Evolutionary conservation across 208 protist species (phyloP).

Genomic region (Trypanosoma boissoni): DNA sequence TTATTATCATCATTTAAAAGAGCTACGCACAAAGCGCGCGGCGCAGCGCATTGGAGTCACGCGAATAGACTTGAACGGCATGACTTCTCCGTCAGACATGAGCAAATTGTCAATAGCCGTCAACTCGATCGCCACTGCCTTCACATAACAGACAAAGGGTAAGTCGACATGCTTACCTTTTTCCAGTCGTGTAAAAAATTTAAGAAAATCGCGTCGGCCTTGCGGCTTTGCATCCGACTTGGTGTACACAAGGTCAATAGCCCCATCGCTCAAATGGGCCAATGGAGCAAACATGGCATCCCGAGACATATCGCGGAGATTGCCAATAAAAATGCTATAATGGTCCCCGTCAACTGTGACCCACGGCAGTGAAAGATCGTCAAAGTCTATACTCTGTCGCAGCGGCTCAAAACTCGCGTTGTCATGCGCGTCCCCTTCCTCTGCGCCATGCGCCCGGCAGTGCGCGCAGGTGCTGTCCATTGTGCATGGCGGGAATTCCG

Average conservation of each 20-base stretch:
- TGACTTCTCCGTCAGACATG: slow-evolving; percentile 85
- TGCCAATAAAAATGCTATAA: slow-evolving; percentile 63
- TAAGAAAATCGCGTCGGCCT: slow-evolving; percentile 60
- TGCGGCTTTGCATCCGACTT: slow-evolving; percentile 27
- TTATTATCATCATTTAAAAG: background rate
- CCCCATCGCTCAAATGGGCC: slow-evolving; percentile 69
- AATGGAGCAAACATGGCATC: slow-evolving; percentile 78
- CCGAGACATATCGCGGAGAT: slow-evolving; percentile 62
- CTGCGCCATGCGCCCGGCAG: slow-evolving; percentile 39
- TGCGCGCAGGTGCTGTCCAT: slow-evolving; percentile 55
- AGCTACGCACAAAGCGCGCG: slow-evolving; percentile 52
- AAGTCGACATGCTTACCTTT: slow-evolving; percentile 62
- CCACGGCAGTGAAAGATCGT: slow-evolving; percentile 57
- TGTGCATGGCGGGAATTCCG: slow-evolving; percentile 61
- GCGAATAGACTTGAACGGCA: slow-evolving; percentile 66
- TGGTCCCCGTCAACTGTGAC: slow-evolving; percentile 72
- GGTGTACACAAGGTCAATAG: slow-evolving; percentile 74
- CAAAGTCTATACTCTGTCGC: slow-evolving; percentile 50
- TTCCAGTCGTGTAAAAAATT: slow-evolving; percentile 65
- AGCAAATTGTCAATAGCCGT: slow-evolving; percentile 61
- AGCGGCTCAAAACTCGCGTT: background rate
- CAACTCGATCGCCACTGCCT: slow-evolving; percentile 73
- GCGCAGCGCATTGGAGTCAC: slow-evolving; percentile 54
- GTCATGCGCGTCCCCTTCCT: background rate
- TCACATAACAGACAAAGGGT: slow-evolving; percentile 73